phyloP scores from a whole-genome alignment of 2,329 filamentous ascomycete species.

The Penicillium fuscoglaucum region DNA sequence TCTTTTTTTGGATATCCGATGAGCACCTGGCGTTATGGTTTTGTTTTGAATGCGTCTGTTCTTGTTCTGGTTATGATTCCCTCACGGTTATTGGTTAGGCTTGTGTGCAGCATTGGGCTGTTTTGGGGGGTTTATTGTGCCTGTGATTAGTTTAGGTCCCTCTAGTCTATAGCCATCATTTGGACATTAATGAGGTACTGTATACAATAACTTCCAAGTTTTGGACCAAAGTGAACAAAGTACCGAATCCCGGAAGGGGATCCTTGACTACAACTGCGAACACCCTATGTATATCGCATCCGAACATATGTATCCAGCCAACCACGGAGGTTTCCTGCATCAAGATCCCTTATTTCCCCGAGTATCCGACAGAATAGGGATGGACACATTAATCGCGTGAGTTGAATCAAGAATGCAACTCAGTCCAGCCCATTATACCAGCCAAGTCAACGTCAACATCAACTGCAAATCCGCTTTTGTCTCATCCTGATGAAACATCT shows the following conservation, averaged over 20 bases:
- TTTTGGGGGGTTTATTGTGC: slow-evolving; percentile 8
- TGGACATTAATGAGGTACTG: slow-evolving; percentile 6
- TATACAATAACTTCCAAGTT: background rate
- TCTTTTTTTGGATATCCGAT: slow-evolving; percentile 9
- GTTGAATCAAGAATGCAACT: background rate
- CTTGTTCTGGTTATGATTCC: slow-evolving; percentile 19
- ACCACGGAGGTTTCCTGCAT: slow-evolving; percentile 8
- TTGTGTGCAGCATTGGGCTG: slow-evolving; percentile 14
- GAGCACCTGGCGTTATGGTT: slow-evolving; percentile 17
- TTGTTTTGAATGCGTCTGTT: slow-evolving; percentile 15
- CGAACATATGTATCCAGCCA: slow-evolving; percentile 9
- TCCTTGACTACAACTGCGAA: slow-evolving; percentile 13
- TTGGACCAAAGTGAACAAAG: slow-evolving; percentile 3
- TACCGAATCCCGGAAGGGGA: slow-evolving; percentile 9
- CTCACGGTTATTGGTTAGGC: slow-evolving; percentile 18
- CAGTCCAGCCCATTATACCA: background rate
- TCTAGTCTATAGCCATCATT: background rate
- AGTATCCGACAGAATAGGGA: slow-evolving; percentile 8
- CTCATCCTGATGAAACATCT: background rate
- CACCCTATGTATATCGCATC: slow-evolving; percentile 11
- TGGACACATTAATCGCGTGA: background rate
- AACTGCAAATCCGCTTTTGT: background rate
- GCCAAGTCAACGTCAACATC: background rate
- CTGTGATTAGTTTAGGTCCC: background rate
- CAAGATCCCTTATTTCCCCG: slow-evolving; percentile 18